A percentile compares a stretch with the other conserved stretches of the same genome.
Evolutionary conservation across 331 rosid species (phyloP).

Genomic region (Malus hybrid): DNA sequence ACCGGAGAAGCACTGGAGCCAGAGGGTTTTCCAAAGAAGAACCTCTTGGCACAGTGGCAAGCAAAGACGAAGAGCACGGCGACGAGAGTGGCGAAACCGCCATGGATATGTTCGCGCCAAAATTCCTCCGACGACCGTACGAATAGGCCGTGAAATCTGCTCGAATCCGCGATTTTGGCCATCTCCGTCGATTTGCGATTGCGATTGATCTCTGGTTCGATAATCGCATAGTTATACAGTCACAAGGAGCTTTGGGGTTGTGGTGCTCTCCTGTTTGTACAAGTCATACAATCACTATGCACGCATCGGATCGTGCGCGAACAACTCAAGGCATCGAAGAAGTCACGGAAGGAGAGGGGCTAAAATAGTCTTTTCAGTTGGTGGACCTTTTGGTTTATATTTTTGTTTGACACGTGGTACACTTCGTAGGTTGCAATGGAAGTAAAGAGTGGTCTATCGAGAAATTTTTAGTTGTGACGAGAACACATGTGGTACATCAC

Average conservation of each 20-base stretch:
- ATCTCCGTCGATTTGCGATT: background rate
- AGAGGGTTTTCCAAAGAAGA: constrained; percentile 11
- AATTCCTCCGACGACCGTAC: constrained; percentile 20
- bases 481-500: too few relatives aligned
- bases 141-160: background rate
- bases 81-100: constrained; percentile 44
- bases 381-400: too few relatives aligned
- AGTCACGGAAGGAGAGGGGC: background rate
- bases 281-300: too few relatives aligned
- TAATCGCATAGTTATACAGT: background rate
- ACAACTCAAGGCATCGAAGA: background rate
- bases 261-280: background rate
- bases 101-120: constrained; percentile 32
- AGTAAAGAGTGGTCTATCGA: too few relatives aligned
- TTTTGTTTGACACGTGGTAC: background rate
- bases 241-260: background rate
- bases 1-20: background rate
- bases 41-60: constrained; percentile 27
- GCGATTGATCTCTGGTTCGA: background rate
- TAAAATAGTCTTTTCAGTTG: background rate
- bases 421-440: background rate
- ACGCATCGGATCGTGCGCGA: background rate
- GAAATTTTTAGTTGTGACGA: too few relatives aligned
- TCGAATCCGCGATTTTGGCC: constrained; percentile 5
- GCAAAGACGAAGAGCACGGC: constrained; percentile 34